phyloP scores from a whole-genome alignment of 2,329 filamentous ascomycete genomes.

The Apiospora marii region DNA sequence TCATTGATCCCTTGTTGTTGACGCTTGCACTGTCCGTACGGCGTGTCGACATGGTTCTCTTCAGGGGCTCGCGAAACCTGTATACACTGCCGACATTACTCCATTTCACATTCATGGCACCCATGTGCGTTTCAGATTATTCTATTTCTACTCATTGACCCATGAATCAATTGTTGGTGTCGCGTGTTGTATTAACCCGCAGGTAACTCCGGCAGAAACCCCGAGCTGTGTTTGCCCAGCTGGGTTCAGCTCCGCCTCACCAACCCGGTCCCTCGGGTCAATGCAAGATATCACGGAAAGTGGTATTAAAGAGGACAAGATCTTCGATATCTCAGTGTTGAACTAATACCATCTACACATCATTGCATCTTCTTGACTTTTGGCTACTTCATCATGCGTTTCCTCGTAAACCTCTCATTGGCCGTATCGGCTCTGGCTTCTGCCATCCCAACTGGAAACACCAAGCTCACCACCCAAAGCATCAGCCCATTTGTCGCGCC shows the following conservation, averaged over 20 bases:
- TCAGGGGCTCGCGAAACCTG: too few species aligned
- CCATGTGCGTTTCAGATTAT: not conserved
- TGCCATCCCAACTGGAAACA: not conserved
- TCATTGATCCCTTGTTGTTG: too few species aligned
- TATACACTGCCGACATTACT: too few species aligned
- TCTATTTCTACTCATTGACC: not conserved
- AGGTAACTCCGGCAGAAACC: not conserved
- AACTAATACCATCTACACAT: not conserved
- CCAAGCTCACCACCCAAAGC: not conserved
- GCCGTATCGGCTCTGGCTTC: not conserved
- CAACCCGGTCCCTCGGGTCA: not conserved
- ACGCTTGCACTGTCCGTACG: too few species aligned
- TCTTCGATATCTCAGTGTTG: not conserved
- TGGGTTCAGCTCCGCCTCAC: not conserved
- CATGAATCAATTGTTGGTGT: not conserved
- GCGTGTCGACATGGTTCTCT: too few species aligned
- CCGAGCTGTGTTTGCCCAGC: not conserved
- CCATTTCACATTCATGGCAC: not conserved
- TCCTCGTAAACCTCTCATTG: not conserved
- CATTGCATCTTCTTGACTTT: not conserved
- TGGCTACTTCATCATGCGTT: not conserved
- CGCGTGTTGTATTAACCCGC: not conserved
- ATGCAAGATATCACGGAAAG: too few species aligned
- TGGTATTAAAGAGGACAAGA: not conserved
- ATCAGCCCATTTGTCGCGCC: not conserved